Conservation (phyloP, 345 rosid species). For the Viola odorata region DNA sequence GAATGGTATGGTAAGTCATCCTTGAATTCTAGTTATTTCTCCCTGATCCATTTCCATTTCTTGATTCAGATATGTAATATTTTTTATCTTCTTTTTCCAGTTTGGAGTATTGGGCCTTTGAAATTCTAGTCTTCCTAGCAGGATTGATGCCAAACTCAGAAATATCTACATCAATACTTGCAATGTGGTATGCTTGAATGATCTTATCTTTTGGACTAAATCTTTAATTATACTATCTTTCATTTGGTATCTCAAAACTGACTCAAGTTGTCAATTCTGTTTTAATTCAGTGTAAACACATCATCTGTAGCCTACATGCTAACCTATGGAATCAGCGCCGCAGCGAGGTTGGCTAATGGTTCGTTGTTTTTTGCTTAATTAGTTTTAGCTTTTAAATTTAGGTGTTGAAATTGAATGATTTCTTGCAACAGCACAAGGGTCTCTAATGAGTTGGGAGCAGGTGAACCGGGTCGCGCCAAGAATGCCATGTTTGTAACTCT, state of each 20-base stretch:
- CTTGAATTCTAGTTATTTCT: background rate
- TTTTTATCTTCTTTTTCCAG: conserved; percentile 19
- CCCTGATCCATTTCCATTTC: background rate
- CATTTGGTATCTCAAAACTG: too few relatives aligned
- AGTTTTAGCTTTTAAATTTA: background rate
- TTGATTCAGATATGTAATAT: background rate
- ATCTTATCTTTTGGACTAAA: background rate
- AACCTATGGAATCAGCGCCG: too few relatives aligned
- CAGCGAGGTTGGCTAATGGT: too few relatives aligned
- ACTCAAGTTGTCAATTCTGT: too few relatives aligned
- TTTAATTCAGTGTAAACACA: too few relatives aligned
- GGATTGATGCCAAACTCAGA: conserved; percentile 62
- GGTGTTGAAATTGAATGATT: background rate
- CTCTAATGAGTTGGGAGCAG: conserved; percentile 78
- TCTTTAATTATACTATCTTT: too few relatives aligned
- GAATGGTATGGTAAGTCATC: conserved; percentile 22
- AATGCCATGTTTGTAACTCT: conserved; percentile 13
- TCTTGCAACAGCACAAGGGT: conserved; percentile 57
- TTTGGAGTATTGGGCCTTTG: conserved; percentile 79
- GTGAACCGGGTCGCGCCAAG: conserved; percentile 15
- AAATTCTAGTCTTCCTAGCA: conserved; percentile 69
- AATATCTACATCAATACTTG: conserved; percentile 52
- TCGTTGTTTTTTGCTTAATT: background rate
- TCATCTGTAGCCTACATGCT: too few relatives aligned
- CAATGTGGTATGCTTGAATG: conserved; percentile 48